phyloP scores from a whole-genome alignment of 805 yeast genomes.

The Zygoascus biomembranicola region DNA sequence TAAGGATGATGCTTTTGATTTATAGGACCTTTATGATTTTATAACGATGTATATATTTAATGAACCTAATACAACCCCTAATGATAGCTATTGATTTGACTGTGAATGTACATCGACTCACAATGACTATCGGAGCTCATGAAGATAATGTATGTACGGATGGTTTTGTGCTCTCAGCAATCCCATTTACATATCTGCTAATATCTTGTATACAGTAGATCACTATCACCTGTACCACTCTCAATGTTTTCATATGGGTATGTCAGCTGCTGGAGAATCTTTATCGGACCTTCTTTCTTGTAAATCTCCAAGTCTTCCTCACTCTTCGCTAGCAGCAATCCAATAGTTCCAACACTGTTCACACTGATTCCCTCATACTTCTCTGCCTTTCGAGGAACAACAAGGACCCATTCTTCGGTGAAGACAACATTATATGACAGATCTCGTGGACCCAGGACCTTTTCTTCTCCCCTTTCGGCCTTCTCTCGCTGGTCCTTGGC shows the following conservation, averaged over 20 bases:
- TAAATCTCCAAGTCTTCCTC: conserved; percentile 39
- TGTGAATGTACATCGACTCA: background rate
- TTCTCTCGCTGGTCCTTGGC: conserved; percentile 24
- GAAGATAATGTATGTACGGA: background rate
- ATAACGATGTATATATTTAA: no score
- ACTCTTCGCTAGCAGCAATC: conserved; percentile 69
- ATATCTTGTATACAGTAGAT: conserved; percentile 10
- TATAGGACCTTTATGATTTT: background rate
- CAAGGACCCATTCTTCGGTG: conserved; percentile 75
- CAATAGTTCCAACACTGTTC: conserved; percentile 75
- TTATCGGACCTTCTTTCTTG: conserved; percentile 35
- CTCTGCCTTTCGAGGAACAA: conserved; percentile 68
- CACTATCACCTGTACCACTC: conserved; percentile 15
- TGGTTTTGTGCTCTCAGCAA: background rate
- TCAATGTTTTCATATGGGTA: conserved; percentile 35
- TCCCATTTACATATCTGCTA: background rate
- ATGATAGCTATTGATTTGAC: background rate
- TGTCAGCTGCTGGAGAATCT: conserved; percentile 57
- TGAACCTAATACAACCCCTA: no score
- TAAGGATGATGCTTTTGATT: conserved; percentile 12
- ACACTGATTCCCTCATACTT: conserved; percentile 44
- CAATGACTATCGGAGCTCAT: background rate
- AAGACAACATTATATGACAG: conserved; percentile 74
- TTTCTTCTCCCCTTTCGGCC: conserved; percentile 10
- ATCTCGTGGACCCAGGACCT: conserved; percentile 16